Evolutionary conservation across 192 early-diverging fungal species (phyloP).

Genomic region (Chytriomyces confervae): DNA sequence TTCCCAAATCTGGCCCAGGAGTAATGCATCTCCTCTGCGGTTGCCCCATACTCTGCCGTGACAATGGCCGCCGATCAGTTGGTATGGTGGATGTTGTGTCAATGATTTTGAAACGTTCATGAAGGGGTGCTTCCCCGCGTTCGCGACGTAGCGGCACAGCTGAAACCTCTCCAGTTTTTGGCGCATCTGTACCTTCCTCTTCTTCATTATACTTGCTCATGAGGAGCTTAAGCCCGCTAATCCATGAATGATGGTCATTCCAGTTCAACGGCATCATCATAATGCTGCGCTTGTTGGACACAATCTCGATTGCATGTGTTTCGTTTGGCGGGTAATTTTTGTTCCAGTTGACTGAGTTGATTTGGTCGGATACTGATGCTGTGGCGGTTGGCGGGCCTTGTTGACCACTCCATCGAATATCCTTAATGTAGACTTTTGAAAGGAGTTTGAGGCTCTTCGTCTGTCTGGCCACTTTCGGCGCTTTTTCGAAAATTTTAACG

Average conservation of each 20-base stretch:
- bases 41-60: background rate
- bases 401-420: background rate
- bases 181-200: no score
- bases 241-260: slow-evolving; percentile 52
- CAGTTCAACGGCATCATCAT: slow-evolving; percentile 50
- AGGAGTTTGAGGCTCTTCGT: background rate
- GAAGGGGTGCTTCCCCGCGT: background rate
- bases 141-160: no score
- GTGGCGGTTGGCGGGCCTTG: background rate
- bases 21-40: background rate
- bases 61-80: background rate
- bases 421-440: background rate
- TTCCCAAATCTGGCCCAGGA: background rate
- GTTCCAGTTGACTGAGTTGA: background rate
- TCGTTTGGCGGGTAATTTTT: slow-evolving; percentile 50
- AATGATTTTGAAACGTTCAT: slow-evolving; percentile 31
- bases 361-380: background rate
- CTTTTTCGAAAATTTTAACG: background rate
- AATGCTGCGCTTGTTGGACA: slow-evolving; percentile 42
- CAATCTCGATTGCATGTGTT: slow-evolving; percentile 45
- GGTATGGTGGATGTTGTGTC: background rate
- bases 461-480: no score
- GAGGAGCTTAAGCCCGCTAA: slow-evolving; percentile 40
- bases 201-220: slow-evolving; percentile 18
- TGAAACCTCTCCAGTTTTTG: no score